These are phyloP conservation scores for Trichoderma guizhouense DNA, from an alignment of 2,329 filamentous ascomycete genomes.

Conservation along the genomic window DNA sequence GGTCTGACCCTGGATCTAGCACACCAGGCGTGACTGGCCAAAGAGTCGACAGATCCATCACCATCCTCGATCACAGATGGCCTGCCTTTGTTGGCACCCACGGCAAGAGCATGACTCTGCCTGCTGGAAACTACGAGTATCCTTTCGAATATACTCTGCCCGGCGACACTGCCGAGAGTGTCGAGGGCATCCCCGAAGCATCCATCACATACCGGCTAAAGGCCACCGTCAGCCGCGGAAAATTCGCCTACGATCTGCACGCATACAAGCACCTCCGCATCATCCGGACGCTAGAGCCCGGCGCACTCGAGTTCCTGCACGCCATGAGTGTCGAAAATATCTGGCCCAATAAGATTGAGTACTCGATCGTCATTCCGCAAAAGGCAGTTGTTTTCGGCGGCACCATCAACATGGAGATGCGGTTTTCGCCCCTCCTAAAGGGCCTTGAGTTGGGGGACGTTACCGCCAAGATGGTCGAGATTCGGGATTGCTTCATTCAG, in stretches of 20 bases:
- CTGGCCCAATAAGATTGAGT: conserved; percentile 97
- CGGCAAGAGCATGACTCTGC: conserved; percentile 58
- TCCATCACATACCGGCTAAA: conserved; percentile 89
- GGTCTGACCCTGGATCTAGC: conserved; percentile 51
- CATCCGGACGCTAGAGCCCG: conserved; percentile 72
- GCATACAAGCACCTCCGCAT: conserved; percentile 75
- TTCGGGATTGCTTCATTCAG: conserved; percentile 62
- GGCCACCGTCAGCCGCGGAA: conserved; percentile 81
- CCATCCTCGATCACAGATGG: conserved; percentile 69
- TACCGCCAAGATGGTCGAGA: conserved; percentile 75
- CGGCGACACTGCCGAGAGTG: conserved; percentile 74
- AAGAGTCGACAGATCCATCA: conserved; percentile 55
- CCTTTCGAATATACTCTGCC: conserved; percentile 73
- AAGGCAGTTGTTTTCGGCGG: conserved; percentile 95
- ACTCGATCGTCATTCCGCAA: conserved; percentile 87
- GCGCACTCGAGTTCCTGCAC: conserved; percentile 74
- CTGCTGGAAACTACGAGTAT: conserved; percentile 78
- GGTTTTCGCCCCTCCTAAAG: conserved; percentile 83
- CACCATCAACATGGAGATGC: conserved; percentile 78
- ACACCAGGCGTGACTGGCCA: conserved; percentile 56
- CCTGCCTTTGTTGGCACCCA: conserved; percentile 57
- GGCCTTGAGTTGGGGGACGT: conserved; percentile 83
- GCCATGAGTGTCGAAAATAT: conserved; percentile 96
- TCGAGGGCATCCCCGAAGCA: conserved; percentile 83
- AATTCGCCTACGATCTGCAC: conserved; percentile 82